Evolutionary conservation across 1,284 basidiomycete species (phyloP).

Genomic region (Afroboletus lepidellus): DNA sequence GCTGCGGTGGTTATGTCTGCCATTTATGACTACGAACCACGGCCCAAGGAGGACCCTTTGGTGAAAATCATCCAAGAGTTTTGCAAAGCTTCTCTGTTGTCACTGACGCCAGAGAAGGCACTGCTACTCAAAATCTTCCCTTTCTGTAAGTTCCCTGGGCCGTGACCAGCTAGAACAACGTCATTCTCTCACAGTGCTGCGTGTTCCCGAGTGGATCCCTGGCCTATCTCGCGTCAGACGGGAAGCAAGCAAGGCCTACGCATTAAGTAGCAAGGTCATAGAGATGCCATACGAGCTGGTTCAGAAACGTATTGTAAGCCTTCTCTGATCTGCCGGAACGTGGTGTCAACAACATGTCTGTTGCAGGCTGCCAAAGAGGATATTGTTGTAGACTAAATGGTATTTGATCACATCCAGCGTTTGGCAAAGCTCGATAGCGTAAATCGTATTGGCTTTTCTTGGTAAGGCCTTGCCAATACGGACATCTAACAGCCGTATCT

Average conservation of each 20-base stretch:
- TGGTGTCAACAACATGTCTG: too few species aligned
- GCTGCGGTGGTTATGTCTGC: background rate
- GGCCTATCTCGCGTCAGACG: background rate
- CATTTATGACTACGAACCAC: too few species aligned
- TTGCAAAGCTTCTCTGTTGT: background rate
- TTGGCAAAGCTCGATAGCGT: constrained; percentile 9
- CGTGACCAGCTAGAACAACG: background rate
- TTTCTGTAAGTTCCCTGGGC: background rate
- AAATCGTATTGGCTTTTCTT: constrained; percentile 2
- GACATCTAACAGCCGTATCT: too few species aligned
- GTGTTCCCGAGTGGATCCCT: constrained; percentile 14
- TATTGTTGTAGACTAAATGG: too few species aligned
- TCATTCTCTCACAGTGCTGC: constrained; percentile 9
- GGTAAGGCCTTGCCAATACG: constrained; percentile 1
- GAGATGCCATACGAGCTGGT: background rate
- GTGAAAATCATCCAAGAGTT: background rate
- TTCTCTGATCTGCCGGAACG: background rate
- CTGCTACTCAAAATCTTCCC: too few species aligned
- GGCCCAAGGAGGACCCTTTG: background rate
- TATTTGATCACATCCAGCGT: background rate
- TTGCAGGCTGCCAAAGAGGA: too few species aligned
- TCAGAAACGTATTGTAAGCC: background rate
- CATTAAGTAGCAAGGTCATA: background rate
- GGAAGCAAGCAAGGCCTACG: background rate
- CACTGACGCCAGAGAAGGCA: background rate